Base-by-base conservation (phyloP, 805 yeast species). In the Myxozyma nipponensis region DNA sequence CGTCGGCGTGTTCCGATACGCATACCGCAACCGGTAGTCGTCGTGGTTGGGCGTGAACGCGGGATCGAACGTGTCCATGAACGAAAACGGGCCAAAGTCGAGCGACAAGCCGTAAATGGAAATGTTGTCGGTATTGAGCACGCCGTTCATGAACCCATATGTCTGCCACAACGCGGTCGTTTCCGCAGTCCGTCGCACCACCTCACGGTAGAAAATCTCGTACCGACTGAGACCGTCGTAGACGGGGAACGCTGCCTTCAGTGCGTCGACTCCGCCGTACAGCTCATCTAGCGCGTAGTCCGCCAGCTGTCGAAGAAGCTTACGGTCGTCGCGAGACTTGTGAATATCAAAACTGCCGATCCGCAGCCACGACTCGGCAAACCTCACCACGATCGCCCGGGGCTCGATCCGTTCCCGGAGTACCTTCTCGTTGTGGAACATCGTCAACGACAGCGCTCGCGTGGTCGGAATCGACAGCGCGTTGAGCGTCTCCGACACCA, bases 91-190 rank as follows among this genome's bases (percentile, higher is more conserved):
- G 2, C 98, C 98, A 67, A 84, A 93, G 67, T 91, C 98, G 67
- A 93, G 78, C 0, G 95, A 79, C 9, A 89, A 71, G 0, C 98
- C 98, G 39, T 84, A 63, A n/a, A 91, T 75, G 0, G 96, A 86
- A 0, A 96, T 87, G 64, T 91, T 91, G 64, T 91, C 98, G 0
- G 98, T 90, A 66, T 91, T 91, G 49, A 93, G 71, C 3, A 93
- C 98, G 13, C 98, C 98, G 63, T 91, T 93, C 59, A 90, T 67
- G 62, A 91, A 90, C 2, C 97, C 98, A 67, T 89, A 91, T 0
- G 84, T 77, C 37, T 54, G 58, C 52, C 52, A 47, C 24, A 44
- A 26, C 10, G 57, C 58, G 13, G 52, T 45, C n/a, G 49, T 46
- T 24, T 48, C 47, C n/a, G 58, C 58, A 13, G 56, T 52, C 39